Evolutionary conservation across 1,139 yeast species (phyloP), one percentile per base, ranked within the genome.

Genomic region (Diutina neorugosa): DNA sequence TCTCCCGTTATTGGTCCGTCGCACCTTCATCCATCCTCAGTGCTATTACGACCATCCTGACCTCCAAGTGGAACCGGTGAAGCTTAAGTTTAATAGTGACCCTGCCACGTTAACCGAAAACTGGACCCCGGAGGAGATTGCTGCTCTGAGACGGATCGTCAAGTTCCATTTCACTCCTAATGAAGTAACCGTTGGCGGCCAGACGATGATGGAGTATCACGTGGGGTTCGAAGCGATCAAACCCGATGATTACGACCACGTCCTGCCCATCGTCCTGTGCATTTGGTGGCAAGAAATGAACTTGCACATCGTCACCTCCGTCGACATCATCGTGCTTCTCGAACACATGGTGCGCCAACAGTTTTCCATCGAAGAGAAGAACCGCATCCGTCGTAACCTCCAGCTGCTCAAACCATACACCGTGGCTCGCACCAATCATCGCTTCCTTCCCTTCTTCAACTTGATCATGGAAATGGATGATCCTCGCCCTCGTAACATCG

Each of bases 401-500:
- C 89, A 84, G 61, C 81, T 81, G 40, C 73, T 82, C 58, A 80
- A 78, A 59, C 89, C 91, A 2, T 64, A 71, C 53, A 84, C 90
- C 0, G 75, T 84, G 3, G 73, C 82, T 40, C 73, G 83, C 55
- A 65, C 76, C 21, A 71, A 74, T 56, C 67, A 69, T n/a, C 73
- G 70, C 41, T 68, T 66, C 54, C 69, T 70, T 48, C 60, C 74
- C 21, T 80, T 84, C 59, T 84, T 83, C 68, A 71, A 75, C 55
- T 65, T 79, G 51, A 74, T 84, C 53, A 84, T 84, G 89, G 68
- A 76, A 47, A 83, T 80, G 72, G 79, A 78, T 42, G 75, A 76
- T 53, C 90, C 91, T 2, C 73, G 83, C 58, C 90, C 90, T 3
- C 68, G 90, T 47, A 83, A 82, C 60, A 84, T 84, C 54, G 89